Evolutionary conservation across 1,139 yeast genomes (phyloP), one percentile per base, ranked within the genome.

Genomic region (Blastobotrys malaysiensis): DNA sequence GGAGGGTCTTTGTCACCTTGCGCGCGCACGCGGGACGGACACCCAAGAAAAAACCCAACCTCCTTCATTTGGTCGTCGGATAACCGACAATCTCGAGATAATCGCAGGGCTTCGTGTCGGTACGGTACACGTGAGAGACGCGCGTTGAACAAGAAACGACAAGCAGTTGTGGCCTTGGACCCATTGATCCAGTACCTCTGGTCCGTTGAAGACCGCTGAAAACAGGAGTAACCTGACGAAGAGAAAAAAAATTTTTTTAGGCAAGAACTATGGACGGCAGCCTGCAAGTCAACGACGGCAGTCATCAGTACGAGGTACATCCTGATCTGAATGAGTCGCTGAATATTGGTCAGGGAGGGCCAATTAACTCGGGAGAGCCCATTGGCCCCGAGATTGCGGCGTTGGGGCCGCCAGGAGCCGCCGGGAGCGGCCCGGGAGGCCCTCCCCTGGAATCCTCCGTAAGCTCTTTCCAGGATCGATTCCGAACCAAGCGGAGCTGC

Each of bases 391-490:
- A 31, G 39, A 31, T 31, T 14, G 2, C 39, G 39, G 39, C 39
- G 16, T 11, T 31, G 13, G 39, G 39, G 5, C 16, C 16, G 5
- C 39, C 39, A 11, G 13, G 16, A 3, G 16, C 39, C n/a, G 39
- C 16, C 16, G 39, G 39, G 39, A 31, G 16, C 16, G 39, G 39
- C 7, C 39, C 11, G 13, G 39, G 16, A 11, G 14, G 13, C 14
- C 11, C 39, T n/a, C 13, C 39, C 16, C 13, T 11, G 16, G 26
- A 22, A 9, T 5, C 26, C 26, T 22, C 26, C 26, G 26, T 9
- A 5, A 9, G 7, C 26, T 22, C 26, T 22, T 51, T 57, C 46
- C 43, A 50, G 57, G 54, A 50, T 19, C 24, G 50, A 14, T 55
- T 48, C 46, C 44, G 49, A 19, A 49, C 50, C 14, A 20, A 51